Base-by-base conservation (phyloP, 306 rosid species). In the Chamaecrista fasciculata region DNA sequence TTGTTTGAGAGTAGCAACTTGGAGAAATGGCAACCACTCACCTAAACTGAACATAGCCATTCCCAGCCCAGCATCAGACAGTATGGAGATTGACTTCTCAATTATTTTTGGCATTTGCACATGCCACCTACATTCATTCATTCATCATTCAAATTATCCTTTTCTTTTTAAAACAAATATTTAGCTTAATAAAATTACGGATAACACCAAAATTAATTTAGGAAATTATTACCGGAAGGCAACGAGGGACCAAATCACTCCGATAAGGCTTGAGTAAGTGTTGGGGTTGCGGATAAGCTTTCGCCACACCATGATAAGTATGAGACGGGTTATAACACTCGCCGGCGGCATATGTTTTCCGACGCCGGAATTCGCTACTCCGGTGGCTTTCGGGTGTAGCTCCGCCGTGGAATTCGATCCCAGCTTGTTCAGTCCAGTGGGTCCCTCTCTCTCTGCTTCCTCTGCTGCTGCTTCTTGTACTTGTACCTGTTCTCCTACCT, bases 21-120 rank as follows among this genome's bases (percentile, higher is more conserved):
- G 48, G 36, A 53, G 72, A 78, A 75, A 70, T 8, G 5, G 60
- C 8, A 77, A 69, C 74, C 48, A 76, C 89, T 86, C 76, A 95
- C 99, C 99, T 81, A 95, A 89, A 80, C 99, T 95, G 86, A 95
- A 95, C 99, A 95, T 95, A 72, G 99, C 99, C 99, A 95, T 95
- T 70, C 99, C 99, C 3, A 95, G 95, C 21, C 99, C 99, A 18
- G 99, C 97, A 77, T 95, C 97, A 14, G 99, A 95, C 67, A 95
- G 89, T 70, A 95, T 95, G 79, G 99, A 85, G 81, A 95, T 95
- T 52, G 99, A 95, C 29, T 80, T 51, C 83, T 77, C 74, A 57
- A 95, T 70, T 76, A 95, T 87, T 84, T 57, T 69, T 1, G 99
- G 99, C 99, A 95, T 95, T 3, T 11, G 70, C 89, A 95, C 93